These are phyloP conservation scores for Fagus sylvatica DNA, from an alignment of 306 rosid genomes.

Conservation along the genomic window DNA sequence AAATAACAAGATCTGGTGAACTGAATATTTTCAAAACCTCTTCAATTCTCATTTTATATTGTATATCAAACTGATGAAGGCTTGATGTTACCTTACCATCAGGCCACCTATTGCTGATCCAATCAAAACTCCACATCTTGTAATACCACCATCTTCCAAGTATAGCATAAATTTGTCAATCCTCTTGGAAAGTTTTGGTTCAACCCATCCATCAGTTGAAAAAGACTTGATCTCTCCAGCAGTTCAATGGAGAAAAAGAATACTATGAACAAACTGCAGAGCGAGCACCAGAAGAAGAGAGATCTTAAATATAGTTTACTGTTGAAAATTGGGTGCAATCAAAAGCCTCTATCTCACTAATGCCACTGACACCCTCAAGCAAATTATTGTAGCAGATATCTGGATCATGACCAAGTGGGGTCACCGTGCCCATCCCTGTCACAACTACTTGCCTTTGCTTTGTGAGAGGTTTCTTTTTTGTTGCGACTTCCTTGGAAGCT, in stretches of 20 bases:
- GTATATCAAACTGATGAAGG: conserved; percentile 19
- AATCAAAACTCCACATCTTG: conserved; percentile 93
- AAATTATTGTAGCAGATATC: conserved; percentile 84
- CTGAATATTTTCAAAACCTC: not conserved
- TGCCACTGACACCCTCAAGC: conserved; percentile 93
- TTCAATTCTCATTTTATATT: conserved; percentile 9
- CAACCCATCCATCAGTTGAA: conserved; percentile 95
- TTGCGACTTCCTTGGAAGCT: conserved; percentile 69
- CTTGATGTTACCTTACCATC: conserved; percentile 58
- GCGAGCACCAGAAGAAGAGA: conserved; percentile 28
- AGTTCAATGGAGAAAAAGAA: conserved; percentile 61
- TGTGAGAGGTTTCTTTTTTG: conserved; percentile 62
- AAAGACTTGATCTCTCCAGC: conserved; percentile 96
- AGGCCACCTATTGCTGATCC: conserved; percentile 99
- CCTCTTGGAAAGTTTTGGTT: conserved; percentile 87
- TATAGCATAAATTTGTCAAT: conserved; percentile 98
- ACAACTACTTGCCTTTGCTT: conserved; percentile 94
- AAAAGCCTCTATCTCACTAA: conserved; percentile 93
- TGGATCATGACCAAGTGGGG: conserved; percentile 89
- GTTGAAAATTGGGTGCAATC: conserved; percentile 93
- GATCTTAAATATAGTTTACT: conserved; percentile 38
- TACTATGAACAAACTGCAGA: conserved; percentile 37
- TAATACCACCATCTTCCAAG: conserved; percentile 83
- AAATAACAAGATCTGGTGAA: not conserved
- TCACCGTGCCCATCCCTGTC: conserved; percentile 93